A percentile compares a stretch with the other conserved stretches of the same genome.
Conservation (phyloP, 148 eudicot species). For the Pharnaceum exiguum region DNA sequence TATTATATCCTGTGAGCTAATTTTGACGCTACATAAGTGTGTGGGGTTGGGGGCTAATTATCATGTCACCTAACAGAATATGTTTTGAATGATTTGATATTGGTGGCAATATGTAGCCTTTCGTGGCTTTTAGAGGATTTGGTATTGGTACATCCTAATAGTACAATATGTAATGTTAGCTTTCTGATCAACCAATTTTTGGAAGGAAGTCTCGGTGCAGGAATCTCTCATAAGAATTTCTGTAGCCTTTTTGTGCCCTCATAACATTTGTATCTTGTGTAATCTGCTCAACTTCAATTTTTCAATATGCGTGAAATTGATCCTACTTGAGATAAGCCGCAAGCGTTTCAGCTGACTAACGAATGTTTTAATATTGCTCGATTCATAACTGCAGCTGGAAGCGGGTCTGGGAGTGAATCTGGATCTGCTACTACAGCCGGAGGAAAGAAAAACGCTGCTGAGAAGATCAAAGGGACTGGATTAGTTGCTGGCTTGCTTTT, state of each 20-base stretch:
- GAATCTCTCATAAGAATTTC: no score
- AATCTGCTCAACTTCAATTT: no score
- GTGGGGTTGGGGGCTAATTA: neutral
- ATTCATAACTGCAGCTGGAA: slow-evolving; percentile 6
- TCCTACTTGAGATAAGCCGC: neutral
- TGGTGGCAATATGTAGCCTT: no score
- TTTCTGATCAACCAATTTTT: neutral
- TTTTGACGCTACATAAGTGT: neutral
- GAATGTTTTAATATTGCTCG: neutral
- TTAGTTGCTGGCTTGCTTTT: slow-evolving; percentile 5
- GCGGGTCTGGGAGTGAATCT: slow-evolving; percentile 1
- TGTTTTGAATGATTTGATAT: no score
- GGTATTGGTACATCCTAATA: neutral
- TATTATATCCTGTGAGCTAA: neutral
- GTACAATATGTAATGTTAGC: neutral
- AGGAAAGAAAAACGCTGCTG: neutral
- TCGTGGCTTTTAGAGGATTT: no score
- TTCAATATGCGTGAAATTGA: no score
- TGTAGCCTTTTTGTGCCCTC: no score
- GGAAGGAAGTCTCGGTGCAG: no score
- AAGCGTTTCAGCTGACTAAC: neutral
- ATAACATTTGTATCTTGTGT: no score
- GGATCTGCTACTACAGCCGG: no score
- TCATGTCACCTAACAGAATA: neutral
- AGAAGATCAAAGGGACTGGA: slow-evolving; percentile 4